phyloP scores from a whole-genome alignment of 352 stramenopile species.

The Phytophthora tentaculata region DNA sequence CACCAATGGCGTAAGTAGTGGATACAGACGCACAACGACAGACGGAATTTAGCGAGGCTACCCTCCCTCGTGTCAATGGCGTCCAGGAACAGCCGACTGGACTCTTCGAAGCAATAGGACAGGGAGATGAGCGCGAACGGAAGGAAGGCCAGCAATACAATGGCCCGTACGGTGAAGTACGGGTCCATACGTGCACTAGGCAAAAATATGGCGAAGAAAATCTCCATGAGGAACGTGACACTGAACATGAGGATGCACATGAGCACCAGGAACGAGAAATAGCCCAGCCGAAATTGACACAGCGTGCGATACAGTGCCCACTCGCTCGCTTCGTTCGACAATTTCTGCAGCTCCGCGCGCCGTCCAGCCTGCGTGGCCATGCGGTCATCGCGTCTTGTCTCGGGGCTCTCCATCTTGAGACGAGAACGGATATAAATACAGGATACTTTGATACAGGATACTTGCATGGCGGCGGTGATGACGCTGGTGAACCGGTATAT shows the following conservation, averaged over 20 bases:
- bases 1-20: conserved; percentile 82
- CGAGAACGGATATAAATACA: conserved; percentile 21
- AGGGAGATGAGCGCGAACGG: conserved; percentile 83
- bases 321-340: conserved; percentile 60
- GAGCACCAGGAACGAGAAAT: conserved; percentile 89
- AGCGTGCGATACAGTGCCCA: conserved; percentile 81
- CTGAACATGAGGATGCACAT: conserved; percentile 92
- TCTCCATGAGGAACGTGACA: conserved; percentile 90
- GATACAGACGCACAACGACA: conserved; percentile 84
- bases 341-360: conserved; percentile 74
- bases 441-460: neutral
- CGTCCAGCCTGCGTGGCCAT: conserved; percentile 68
- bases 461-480: conserved; percentile 1
- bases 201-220: conserved; percentile 92
- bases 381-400: conserved; percentile 44
- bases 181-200: conserved; percentile 74
- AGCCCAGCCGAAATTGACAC: conserved; percentile 88
- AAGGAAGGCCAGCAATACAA: conserved; percentile 71
- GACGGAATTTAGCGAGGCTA: conserved; percentile 82
- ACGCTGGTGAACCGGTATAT: conserved; percentile 14
- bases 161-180: conserved; percentile 74
- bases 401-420: conserved; percentile 18
- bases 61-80: conserved; percentile 88
- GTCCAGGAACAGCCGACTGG: conserved; percentile 80
- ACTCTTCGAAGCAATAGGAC: conserved; percentile 90